phyloP scores from a whole-genome alignment of 768 basidiomycete species.

The Phylloporus sp. region DNA sequence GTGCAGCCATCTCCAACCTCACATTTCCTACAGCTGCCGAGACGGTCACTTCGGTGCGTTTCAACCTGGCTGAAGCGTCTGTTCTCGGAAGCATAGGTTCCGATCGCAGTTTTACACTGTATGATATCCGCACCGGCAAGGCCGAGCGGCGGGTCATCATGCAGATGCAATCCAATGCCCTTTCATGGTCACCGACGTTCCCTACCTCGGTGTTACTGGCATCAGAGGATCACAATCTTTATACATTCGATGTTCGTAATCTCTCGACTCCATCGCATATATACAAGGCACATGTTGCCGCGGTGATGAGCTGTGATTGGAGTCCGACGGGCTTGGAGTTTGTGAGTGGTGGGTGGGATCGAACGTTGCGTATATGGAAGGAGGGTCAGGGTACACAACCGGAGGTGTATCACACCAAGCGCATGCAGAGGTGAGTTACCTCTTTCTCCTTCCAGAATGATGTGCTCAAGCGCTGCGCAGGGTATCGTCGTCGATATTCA shows the following conservation, averaged over 20 bases:
- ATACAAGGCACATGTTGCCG: slow-evolving; percentile 96
- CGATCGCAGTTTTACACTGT: slow-evolving; percentile 92
- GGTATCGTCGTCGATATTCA: slow-evolving; percentile 85
- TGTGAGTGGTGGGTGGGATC: slow-evolving; percentile 95
- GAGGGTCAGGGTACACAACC: slow-evolving; percentile 75
- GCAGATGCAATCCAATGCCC: slow-evolving; percentile 89
- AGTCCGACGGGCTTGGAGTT: slow-evolving; percentile 94
- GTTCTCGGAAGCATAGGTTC: slow-evolving; percentile 94
- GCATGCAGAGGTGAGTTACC: slow-evolving; percentile 83
- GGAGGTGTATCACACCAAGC: slow-evolving; percentile 96
- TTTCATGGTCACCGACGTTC: slow-evolving; percentile 95
- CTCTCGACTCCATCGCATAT: slow-evolving; percentile 81
- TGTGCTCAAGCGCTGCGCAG: slow-evolving; percentile 35
- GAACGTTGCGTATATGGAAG: slow-evolving; percentile 91
- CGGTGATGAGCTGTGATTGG: slow-evolving; percentile 98
- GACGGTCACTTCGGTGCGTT: slow-evolving; percentile 82
- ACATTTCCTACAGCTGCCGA: slow-evolving; percentile 86
- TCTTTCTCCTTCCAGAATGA: neutral
- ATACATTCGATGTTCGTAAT: slow-evolving; percentile 93
- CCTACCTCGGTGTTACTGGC: slow-evolving; percentile 89
- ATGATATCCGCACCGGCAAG: slow-evolving; percentile 95
- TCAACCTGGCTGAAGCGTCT: slow-evolving; percentile 92
- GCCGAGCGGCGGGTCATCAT: slow-evolving; percentile 89
- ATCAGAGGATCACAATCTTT: slow-evolving; percentile 98
- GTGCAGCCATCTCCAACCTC: slow-evolving; percentile 79